Base-by-base conservation (phyloP, 2,329 filamentous ascomycete species). In the Davidsoniella virescens region DNA sequence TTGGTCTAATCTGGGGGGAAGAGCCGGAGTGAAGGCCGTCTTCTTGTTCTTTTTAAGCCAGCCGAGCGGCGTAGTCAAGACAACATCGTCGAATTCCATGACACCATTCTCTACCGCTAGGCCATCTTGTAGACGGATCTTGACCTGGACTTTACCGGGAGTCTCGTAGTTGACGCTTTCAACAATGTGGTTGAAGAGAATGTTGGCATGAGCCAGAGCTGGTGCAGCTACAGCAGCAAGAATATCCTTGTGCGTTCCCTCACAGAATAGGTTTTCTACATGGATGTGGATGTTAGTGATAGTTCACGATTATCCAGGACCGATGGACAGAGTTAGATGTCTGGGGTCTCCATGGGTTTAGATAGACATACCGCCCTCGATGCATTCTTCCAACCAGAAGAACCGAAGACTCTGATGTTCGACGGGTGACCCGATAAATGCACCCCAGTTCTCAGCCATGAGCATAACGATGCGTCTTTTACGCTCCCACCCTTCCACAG, bases 301-400 rank as follows among this genome's bases (percentile, higher is more conserved):
- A 4, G 20, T 20, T 20, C 20, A 20, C 5, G 20, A 20, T 20
- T 20, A 20, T 20, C 20, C 20, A 4, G 20, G 20, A 20, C 20
- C 4, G 20, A 20, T 20, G 20, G 20, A 20, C 20, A 20, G 20
- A 4, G 20, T 4, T 20, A 4, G 20, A 20, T 20, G 20, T 4
- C 20, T 20, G 20, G 20, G 20, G 3, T 8, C 36, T 43, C 8
- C 14, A 16, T 8, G 14, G 10, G 16, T 33, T 33, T 39, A 10
- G 10, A 58, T 39, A 10, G 10, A 58, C 67, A 57, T 59, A 76
- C 76, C 74, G 43, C 82, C 82, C 59, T 86, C 82, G 48, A 87
- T 79, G 56, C 80, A 84, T 62, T 87, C 81, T 59, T 87, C 83
- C 4, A 87, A 61, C 80, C 82, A 86, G 60, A 86, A 84, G 64